phyloP scores from a whole-genome alignment of 192 early-diverging fungal genomes.

The Dissophora globulifera region DNA sequence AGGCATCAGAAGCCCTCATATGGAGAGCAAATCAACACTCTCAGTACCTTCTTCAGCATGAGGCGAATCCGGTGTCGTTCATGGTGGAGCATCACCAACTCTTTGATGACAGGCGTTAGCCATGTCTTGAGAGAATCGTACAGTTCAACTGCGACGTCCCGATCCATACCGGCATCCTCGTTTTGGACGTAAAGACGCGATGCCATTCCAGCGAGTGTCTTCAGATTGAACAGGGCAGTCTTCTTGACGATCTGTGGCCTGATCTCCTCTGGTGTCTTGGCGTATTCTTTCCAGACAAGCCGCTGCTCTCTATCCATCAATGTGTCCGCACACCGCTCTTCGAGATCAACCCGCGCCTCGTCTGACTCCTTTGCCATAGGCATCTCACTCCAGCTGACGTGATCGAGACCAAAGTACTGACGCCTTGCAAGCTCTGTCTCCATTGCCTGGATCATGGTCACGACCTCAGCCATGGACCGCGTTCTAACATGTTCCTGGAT shows the following conservation, averaged over 20 bases:
- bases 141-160: constrained; percentile 6
- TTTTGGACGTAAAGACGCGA: constrained; percentile 25
- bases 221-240: constrained; percentile 23
- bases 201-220: constrained; percentile 1
- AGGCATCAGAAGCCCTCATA: too few relatives aligned
- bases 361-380: constrained; percentile 40
- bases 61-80: constrained; percentile 20
- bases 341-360: constrained; percentile 7
- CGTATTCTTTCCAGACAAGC: not conserved
- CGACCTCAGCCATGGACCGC: constrained; percentile 39
- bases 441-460: constrained; percentile 37
- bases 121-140: constrained; percentile 34
- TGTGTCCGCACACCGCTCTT: constrained; percentile 16
- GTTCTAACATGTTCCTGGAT: constrained; percentile 31
- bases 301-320: constrained; percentile 9
- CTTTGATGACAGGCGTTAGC: constrained; percentile 25
- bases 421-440: constrained; percentile 27
- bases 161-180: constrained; percentile 27
- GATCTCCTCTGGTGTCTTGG: not conserved
- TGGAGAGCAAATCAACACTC: not conserved
- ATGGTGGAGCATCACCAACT: constrained; percentile 18
- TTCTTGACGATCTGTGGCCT: constrained; percentile 13
- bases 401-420: not conserved
- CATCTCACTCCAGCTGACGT: constrained; percentile 16
- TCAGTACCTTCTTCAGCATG: constrained; percentile 21